phyloP scores from a whole-genome alignment of 2,329 filamentous ascomycete species.

The Penicillium italicum region DNA sequence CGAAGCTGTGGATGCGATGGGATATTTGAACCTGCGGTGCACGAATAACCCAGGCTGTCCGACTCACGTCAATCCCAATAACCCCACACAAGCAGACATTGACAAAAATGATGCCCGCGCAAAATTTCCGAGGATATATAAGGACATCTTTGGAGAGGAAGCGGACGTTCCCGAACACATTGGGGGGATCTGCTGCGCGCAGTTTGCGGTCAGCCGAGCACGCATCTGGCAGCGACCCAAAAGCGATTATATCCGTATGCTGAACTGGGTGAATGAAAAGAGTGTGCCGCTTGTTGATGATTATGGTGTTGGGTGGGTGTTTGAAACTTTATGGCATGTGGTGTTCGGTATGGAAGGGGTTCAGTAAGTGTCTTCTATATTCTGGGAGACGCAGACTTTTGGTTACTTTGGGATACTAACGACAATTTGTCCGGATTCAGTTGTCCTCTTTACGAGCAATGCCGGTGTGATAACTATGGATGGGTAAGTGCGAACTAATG shows the following conservation, averaged over 20 bases:
- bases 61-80: conserved; percentile 29
- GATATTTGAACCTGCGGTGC: conserved; percentile 39
- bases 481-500: neutral
- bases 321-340: conserved; percentile 27
- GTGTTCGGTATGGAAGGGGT: conserved; percentile 19
- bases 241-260: conserved; percentile 21
- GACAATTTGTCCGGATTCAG: neutral
- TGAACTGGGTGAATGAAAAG: conserved; percentile 17
- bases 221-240: conserved; percentile 16
- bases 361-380: conserved; percentile 10
- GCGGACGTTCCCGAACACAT: conserved; percentile 8
- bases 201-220: conserved; percentile 24
- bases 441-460: conserved; percentile 5
- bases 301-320: conserved; percentile 20
- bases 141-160: conserved; percentile 10
- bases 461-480: conserved; percentile 8
- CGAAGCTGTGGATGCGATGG: conserved; percentile 29
- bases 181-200: conserved; percentile 20
- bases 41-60: conserved; percentile 35
- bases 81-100: conserved; percentile 21
- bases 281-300: conserved; percentile 6
- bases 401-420: neutral
- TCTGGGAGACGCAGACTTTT: too few species aligned
- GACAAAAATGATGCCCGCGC: conserved; percentile 20
- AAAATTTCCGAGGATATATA: conserved; percentile 17